Evolutionary conservation across 257 asterid genomes (phyloP).

Genomic region (Henckelia pumila): DNA sequence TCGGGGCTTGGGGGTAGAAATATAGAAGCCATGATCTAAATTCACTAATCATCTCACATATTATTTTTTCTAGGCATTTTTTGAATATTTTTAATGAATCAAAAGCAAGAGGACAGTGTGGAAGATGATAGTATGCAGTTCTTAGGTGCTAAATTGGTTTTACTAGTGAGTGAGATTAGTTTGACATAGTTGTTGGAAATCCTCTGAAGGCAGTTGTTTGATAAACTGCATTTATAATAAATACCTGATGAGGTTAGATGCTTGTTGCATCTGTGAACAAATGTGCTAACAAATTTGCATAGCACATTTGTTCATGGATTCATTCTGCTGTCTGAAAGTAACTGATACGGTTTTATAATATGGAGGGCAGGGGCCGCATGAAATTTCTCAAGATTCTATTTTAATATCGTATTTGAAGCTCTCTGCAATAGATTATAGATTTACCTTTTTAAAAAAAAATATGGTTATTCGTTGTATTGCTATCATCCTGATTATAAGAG

Average conservation of each 20-base stretch:
- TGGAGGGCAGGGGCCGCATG: neutral
- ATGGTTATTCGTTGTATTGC: neutral
- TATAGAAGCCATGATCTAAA: neutral
- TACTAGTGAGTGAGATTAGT: neutral
- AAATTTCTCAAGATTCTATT: neutral
- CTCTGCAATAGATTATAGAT: too few species aligned
- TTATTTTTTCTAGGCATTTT: too few species aligned
- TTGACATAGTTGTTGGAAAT: neutral
- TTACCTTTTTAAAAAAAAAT: neutral
- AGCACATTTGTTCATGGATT: neutral
- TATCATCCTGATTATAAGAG: neutral
- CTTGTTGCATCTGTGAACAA: too few species aligned
- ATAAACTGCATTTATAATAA: too few species aligned
- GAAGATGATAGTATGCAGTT: neutral
- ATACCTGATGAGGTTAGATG: neutral
- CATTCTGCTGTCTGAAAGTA: neutral
- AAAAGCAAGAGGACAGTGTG: neutral
- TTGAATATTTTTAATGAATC: neutral
- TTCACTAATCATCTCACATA: neutral
- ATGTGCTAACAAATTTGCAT: too few species aligned
- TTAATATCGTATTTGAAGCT: too few species aligned
- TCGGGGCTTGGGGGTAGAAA: neutral
- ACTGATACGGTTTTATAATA: too few species aligned
- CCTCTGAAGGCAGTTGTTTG: neutral
- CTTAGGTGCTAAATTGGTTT: neutral